Evolutionary conservation across 805 yeast species (phyloP), one percentile per base, ranked within the genome.

Genomic region (Tetrapisispora iriomotensis): DNA sequence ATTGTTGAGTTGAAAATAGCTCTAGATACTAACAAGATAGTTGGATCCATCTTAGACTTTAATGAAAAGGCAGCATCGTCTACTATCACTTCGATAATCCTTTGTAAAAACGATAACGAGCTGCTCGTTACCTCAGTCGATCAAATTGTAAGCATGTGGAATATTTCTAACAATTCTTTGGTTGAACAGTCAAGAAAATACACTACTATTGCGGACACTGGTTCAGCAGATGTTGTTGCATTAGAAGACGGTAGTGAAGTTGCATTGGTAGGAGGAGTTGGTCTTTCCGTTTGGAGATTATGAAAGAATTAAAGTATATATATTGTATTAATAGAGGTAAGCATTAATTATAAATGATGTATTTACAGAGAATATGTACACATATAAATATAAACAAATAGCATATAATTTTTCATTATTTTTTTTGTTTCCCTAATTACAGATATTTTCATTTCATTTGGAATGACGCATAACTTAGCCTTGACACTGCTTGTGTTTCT

Each of bases 401-500:
- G 2, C 13, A 26, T 26, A 24, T 26, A 34, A 24, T 10, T 24
- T 13, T 18, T 33, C 15, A 13, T 7, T 9, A 23, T 8, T 9
- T 22, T n/a, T 18, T 4, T 20, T 17, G 21, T 12, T 15, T 9
- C 8, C 8, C 8, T 31, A 22, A 13, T n/a, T 26, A 33, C n/a
- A n/a, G n/a, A n/a, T n/a, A n/a, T n/a, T n/a, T n/a, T n/a, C n/a
- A n/a, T n/a, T n/a, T n/a, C n/a, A n/a, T n/a, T n/a, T n/a, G n/a
- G n/a, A n/a, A n/a, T n/a, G n/a, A n/a, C n/a, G n/a, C n/a, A n/a
- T n/a, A n/a, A n/a, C n/a, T 57, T 60, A 79, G 50, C 85, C 85
- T 62, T 85, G 95, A 62, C 95, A 84, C 64, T 88, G 96, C 65
- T 88, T 88, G 64, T 88, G 97, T 60, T 85, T 86, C 46, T 87